Base-by-base conservation (phyloP, 176 grass and related monocot species). In the Miscanthus lutarioriparius region DNA sequence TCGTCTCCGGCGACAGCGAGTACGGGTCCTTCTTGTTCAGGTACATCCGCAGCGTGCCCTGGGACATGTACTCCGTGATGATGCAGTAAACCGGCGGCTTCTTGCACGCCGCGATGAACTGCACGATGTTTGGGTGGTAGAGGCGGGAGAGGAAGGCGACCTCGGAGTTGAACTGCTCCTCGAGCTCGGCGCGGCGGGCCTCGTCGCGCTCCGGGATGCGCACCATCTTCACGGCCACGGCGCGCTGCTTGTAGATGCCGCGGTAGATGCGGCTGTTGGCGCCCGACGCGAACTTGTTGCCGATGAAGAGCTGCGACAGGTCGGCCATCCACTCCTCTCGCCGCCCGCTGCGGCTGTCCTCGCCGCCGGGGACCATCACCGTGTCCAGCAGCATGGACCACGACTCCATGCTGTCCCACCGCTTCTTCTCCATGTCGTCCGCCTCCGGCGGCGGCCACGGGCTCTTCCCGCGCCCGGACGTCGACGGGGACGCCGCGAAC, bases 21-120 rank as follows among this genome's bases (percentile, higher is more conserved):
- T 94, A 96, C 0, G 97, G 97, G 82, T 96, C 70, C 89, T 99
- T 99, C 88, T 99, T 99, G 91, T 99, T 92, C 17, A 96, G 93
- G 83, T 99, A 99, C 97, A 99, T 96, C 80, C 97, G 37, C 45
- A 99, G 91, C 62, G 97, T 99, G 30, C 97, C 97, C 89, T 99
- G 97, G 26, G 97, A 99, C 97, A 99, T 99, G 91, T 99, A 99
- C 86, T 99, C 97, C 1, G 93, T 99, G 68, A 99, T 99, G 77
- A 99, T 96, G 83, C 91, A 99, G 89, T 96, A 96, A 53, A 99
- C 97, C 4, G 97, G 97, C 16, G 97, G 97, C 79, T 96, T 96
- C 91, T 92, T 96, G 93, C 74, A 80, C 53, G 97, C 97, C 54
- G 97, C 97, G 48, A 99, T 94, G 83, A 99, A 99, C 93, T 96